Evolutionary conservation across 2,329 filamentous ascomycete genomes (phyloP), one percentile per base, ranked within the genome.

Genomic region (Fusarium setosum): DNA sequence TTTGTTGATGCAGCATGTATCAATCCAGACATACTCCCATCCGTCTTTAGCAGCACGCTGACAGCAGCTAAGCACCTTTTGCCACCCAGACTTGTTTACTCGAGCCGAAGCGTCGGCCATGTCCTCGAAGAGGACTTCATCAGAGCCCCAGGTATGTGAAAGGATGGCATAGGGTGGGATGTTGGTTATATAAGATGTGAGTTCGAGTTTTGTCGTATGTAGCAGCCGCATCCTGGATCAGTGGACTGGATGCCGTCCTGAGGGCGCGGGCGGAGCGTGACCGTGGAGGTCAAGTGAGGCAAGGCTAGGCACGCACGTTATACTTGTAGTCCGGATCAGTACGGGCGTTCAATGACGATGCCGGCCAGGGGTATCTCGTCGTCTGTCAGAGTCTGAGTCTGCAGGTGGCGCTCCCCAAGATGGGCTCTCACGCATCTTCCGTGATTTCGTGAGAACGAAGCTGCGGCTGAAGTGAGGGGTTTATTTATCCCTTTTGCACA

Each of bases 291-390:
- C 72, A 67, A 69, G 57, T 59, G 57, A 29, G 38, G 37, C 38
- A 34, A 50, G 55, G 61, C n/a, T 57, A 67, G 60, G 68, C 56
- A 68, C 66, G 58, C n/a, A n/a, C n/a, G n/a, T 68, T 63, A 56
- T 65, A 67, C 69, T 64, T 65, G 53, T 58, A 60, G 61, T 59
- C 61, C 52, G 55, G 64, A 65, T 71, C 59, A 65, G 60, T 63
- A 69, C 57, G 54, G 63, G 66, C 53, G 53, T 56, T 67, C 59
- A 68, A 72, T 72, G 69, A 71, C 57, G 68, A 72, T 72, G 57
- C 60, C 58, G 47, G 61, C 65, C 67, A 72, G 69, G 69, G 69
- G 69, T 62, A 52, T 66, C 44, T 63, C 44, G 63, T 59, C 44
- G 48, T 54, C 47, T 26, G n/a, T n/a, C 48, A n/a, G n/a, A n/a